Base-by-base conservation (phyloP, 139 green algal genomes). In the Volvox reticuliferus region DNA sequence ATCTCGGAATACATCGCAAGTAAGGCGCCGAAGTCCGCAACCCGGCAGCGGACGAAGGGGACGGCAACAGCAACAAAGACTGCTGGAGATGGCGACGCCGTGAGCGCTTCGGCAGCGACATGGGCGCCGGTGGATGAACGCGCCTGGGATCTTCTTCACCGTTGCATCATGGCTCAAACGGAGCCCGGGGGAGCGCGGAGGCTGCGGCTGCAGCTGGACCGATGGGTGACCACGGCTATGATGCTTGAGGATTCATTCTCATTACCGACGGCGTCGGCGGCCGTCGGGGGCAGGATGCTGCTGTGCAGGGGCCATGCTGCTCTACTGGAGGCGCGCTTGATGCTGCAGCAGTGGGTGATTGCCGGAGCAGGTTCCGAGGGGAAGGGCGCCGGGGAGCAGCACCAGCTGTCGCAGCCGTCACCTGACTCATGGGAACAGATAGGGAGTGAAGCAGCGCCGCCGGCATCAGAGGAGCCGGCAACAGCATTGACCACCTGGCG, bases 281-380 rank as follows among this genome's bases (percentile, higher is more conserved):
- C 37, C 17, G 67, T 36, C 24, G 67, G 13, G 12, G 44, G 9
- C 35, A 18, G n/a, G 69, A 3, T 89, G 84, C 37, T 82, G 69
- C 26, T 71, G 84, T 89, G 81, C 84, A 69, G 37, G 6, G 84
- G 84, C 69, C 84, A 89, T 62, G 69, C 84, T 24, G 33, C 81
- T 50, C 84, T 89, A 44, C 69, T 89, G 69, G 84, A 89, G n/a
- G 84, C 84, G 16, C 37, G 84, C 37, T 71, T 89, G 84, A 18
- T 82, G 36, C 84, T 89, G 69, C 84, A 89, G 84, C 69, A 0
- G 1, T 82, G 69, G 84, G 69, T 37, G 12, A 26, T 35, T 44
- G n/a, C 12, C 37, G 78, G 33, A 55, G 75, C 71, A 30, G 71
- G 71, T 35, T 33, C 16, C 21, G 76, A 20, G 55, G 76, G 17